Percentiles rank a stretch among this genome's conserved stretches.
Evolutionary conservation across 805 yeast genomes (phyloP).

Genomic region (Tetrapisispora namnaoensis): DNA sequence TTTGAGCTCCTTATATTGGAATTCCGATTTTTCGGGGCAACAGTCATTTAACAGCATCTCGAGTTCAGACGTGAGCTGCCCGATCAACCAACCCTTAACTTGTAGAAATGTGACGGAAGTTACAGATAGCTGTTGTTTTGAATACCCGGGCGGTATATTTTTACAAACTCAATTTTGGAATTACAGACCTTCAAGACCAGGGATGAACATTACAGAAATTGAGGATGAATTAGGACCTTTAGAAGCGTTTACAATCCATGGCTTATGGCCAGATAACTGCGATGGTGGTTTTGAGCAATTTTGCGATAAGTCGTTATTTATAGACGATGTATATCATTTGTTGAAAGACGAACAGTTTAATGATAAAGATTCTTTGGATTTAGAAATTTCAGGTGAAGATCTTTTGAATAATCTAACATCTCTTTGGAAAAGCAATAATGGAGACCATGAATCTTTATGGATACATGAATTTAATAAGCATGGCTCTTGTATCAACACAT

Average conservation of each 20-base stretch:
- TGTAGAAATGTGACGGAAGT: conserved; percentile 49
- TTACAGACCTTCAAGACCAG: conserved; percentile 45
- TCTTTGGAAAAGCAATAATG: conserved; percentile 68
- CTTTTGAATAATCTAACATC: conserved; percentile 47
- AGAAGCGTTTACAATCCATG: conserved; percentile 70
- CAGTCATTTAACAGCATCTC: background rate
- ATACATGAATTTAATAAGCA: conserved; percentile 89
- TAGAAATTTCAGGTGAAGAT: conserved; percentile 37
- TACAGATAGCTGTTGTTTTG: conserved; percentile 70
- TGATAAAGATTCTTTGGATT: conserved; percentile 4
- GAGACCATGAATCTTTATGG: conserved; percentile 68
- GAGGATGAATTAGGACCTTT: conserved; percentile 46
- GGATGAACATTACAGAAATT: conserved; percentile 16
- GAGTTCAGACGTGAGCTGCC: conserved; percentile 31
- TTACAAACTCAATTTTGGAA: conserved; percentile 93
- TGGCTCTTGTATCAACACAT: conserved; percentile 82
- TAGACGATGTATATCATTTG: conserved; percentile 40
- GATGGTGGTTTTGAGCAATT: conserved; percentile 72
- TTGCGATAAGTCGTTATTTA: conserved; percentile 54
- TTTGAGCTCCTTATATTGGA: background rate
- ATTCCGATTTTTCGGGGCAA: background rate
- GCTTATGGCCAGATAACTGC: conserved; percentile 85
- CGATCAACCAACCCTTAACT: conserved; percentile 47
- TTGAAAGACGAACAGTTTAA: conserved; percentile 28
- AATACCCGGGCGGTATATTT: conserved; percentile 75